Evolutionary conservation across 352 stramenopile genomes (phyloP), one percentile per base, ranked within the genome.

Genomic region (Phytopythium montanum): DNA sequence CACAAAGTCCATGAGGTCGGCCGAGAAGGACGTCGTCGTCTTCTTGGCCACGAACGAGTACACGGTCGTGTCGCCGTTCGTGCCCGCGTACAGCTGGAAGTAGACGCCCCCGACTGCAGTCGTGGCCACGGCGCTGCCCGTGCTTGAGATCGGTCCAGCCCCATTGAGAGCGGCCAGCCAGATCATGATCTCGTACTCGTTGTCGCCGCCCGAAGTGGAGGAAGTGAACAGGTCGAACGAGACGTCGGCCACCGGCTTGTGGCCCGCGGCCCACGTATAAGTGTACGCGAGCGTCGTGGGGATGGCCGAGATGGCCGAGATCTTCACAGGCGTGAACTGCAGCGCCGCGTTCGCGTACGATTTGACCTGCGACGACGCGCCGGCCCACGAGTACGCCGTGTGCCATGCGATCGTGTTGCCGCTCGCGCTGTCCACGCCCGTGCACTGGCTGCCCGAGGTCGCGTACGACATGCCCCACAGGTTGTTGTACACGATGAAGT

Each of bases 401-500:
- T 75, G 55, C 67, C 69, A 81, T 21, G 70, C 64, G 21, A 82
- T 56, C 6, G 65, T 59, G 29, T 60, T 59, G 46, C 63, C 68
- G 33, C 44, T 70, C 31, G 50, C 61, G 42, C 67, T 61, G 38
- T 62, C 64, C 7, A 79, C 70, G 19, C 65, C 54, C 19, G 73
- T 81, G 68, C 73, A 79, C 57, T 81, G 73, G 3, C 38, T 54
- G 42, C 73, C 73, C 16, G 57, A 70, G 9, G 61, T 62, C 45
- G 72, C 67, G 4, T 68, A 62, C 28, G 65, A 54, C 34, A 65
- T 23, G 31, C 54, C 65, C 73, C 73, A 81, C 7, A 81, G 59
- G 53, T 81, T 69, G 70, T 81, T 81, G 65, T 81, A 81, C 12
- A 81, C 54, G 8, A 70, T 81, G 67, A 72, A 81, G 59, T 69